Evolutionary conservation across 805 yeast genomes (phyloP).

Genomic region (Ogataea zsoltii): DNA sequence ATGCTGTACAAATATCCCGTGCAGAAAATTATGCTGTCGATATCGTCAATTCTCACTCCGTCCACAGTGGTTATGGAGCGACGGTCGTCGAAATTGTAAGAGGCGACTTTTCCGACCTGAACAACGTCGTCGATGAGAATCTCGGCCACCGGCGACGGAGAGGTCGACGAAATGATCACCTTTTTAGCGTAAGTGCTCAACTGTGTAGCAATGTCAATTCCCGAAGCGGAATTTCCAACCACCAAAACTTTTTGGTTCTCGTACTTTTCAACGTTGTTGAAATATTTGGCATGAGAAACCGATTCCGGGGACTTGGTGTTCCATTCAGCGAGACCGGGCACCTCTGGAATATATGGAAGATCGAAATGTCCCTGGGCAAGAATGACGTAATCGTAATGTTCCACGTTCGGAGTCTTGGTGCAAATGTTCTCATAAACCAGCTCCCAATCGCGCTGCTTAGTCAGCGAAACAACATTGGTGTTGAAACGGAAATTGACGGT

Average conservation of each 20-base stretch:
- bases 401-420: neutral
- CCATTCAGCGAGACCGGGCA: conserved; percentile 42
- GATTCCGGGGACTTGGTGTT: conserved; percentile 30
- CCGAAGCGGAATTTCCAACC: conserved; percentile 62
- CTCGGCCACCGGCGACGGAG: conserved; percentile 33
- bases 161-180: conserved; percentile 31
- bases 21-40: conserved; percentile 65
- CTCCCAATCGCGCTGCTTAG: conserved; percentile 33
- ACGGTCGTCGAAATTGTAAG: conserved; percentile 28
- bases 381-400: conserved; percentile 37
- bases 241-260: conserved; percentile 38
- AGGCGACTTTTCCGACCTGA: conserved; percentile 27
- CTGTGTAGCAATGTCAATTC: conserved; percentile 54
- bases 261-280: conserved; percentile 34
- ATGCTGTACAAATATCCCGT: conserved; percentile 72
- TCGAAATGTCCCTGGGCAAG: conserved; percentile 52
- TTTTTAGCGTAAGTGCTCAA: conserved; percentile 30
- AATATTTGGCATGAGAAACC: conserved; percentile 48
- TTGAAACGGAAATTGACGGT: conserved; percentile 38
- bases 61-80: conserved; percentile 46
- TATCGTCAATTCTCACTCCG: conserved; percentile 44
- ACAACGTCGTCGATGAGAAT: conserved; percentile 27
- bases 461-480: conserved; percentile 48
- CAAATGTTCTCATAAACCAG: conserved; percentile 15
- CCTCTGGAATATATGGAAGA: conserved; percentile 45